A percentile compares a stretch with the other conserved stretches of the same genome.
phyloP scores from a whole-genome alignment of 805 yeast genomes.

The Cyberlindnera petersonii region DNA sequence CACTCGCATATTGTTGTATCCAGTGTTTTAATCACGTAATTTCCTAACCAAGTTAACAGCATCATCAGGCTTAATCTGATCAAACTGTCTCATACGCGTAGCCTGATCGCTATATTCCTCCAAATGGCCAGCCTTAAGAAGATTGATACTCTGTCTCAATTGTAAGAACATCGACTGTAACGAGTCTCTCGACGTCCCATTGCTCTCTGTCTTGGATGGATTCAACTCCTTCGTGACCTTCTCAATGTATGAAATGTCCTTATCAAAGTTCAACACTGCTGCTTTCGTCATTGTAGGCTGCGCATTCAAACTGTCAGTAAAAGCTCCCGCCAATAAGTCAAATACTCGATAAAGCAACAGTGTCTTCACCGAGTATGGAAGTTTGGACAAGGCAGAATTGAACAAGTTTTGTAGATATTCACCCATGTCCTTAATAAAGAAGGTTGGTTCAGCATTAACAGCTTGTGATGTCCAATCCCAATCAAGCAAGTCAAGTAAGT shows the following conservation, averaged over 20 bases:
- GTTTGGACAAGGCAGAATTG: constrained; percentile 73
- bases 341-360: constrained; percentile 81
- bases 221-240: constrained; percentile 34
- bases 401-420: constrained; percentile 81
- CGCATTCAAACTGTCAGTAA: constrained; percentile 55
- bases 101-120: constrained; percentile 60
- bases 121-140: constrained; percentile 59
- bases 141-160: constrained; percentile 72
- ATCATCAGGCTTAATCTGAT: constrained; percentile 68
- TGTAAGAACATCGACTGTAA: constrained; percentile 73
- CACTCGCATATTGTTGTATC: neutral
- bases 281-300: constrained; percentile 52
- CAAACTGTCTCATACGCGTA: constrained; percentile 60
- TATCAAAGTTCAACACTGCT: constrained; percentile 69
- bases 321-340: constrained; percentile 73
- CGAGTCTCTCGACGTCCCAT: constrained; percentile 37
- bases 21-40: constrained; percentile 24
- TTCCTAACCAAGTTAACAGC: constrained; percentile 61
- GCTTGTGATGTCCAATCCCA: constrained; percentile 71
- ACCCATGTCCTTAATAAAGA: constrained; percentile 77
- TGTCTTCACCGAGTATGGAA: constrained; percentile 75
- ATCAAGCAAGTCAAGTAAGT: constrained; percentile 77
- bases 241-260: constrained; percentile 78
- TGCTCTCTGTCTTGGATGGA: constrained; percentile 23
- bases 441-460: constrained; percentile 59